Percentiles rank a stretch among this genome's conserved stretches.
These are phyloP conservation scores for Inga laurina DNA, from an alignment of 306 rosid genomes.

Conservation along the genomic window DNA sequence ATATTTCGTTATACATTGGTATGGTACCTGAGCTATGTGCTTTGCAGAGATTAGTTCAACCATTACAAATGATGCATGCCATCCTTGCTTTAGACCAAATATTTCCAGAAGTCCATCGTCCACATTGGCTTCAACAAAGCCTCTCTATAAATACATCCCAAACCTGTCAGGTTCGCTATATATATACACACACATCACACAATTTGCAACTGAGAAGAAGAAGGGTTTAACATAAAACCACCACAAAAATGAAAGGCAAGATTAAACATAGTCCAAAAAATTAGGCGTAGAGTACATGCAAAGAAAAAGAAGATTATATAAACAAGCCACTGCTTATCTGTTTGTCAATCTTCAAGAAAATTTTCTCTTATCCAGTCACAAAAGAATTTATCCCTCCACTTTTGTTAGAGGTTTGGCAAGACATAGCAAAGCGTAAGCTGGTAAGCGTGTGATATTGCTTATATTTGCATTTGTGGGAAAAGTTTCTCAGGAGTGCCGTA, in stretches of 20 bases:
- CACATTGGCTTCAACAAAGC: conserved; percentile 91
- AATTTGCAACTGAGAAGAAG: not conserved
- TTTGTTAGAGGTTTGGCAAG: not conserved
- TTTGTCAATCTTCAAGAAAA: not conserved
- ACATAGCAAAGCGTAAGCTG: not conserved
- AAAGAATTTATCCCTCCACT: not conserved
- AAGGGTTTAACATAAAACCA: not conserved
- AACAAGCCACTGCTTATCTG: not conserved
- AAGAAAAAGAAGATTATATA: not conserved
- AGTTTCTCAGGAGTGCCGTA: conserved; percentile 22
- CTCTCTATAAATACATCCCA: conserved; percentile 57
- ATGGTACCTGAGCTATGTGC: conserved; percentile 91
- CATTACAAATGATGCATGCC: conserved; percentile 99
- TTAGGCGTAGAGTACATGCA: not conserved
- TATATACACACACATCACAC: conserved; percentile 11
- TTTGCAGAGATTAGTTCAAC: conserved; percentile 90
- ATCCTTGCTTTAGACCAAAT: conserved; percentile 96
- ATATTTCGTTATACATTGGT: not conserved
- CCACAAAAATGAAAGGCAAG: not conserved
- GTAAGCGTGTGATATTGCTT: not conserved
- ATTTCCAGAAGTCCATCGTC: conserved; percentile 95
- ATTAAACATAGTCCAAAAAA: conserved; percentile 1
- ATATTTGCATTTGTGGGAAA: not conserved
- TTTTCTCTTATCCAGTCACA: not conserved
- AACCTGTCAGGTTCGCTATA: conserved; percentile 14